Evolutionary conservation across 768 basidiomycete genomes (phyloP), one percentile per base, ranked within the genome.

Genomic region (Phanerochaete sordida): DNA sequence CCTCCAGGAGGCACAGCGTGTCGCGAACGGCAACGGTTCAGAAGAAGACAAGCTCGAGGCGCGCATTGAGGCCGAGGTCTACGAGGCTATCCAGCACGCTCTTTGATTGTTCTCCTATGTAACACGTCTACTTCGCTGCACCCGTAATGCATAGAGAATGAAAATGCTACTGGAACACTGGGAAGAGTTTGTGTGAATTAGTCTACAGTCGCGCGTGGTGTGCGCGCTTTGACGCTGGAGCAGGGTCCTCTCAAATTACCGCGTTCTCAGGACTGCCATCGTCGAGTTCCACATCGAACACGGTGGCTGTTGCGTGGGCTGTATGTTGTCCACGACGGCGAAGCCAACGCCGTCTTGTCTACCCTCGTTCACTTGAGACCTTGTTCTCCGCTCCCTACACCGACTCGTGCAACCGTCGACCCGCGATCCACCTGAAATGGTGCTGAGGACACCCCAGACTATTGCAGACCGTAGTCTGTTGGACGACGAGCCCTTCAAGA

Each of bases 31-130:
- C 45, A 90, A 81, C 69, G 95, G 94, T 30, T 87, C 93, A 47
- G 97, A 98, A 74, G 88, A 88, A 67, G 94, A 94, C 75, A 98
- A 94, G 81, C 77, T 88, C 61, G 95, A 95, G 77, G 97, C 95
- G 31, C 84, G 86, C 66, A 85, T 98, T 72, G 96, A 99, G 77
- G 90, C 91, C 35, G 95, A 96, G 70, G 95, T 98, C 59, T 98
- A 95, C 72, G 97, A 98, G 80, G 85, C 93, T 45, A 81, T 99
- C 61, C 95, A 98, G 74, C 84, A 90, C 64, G 94, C 94, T 65
- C 75, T 98, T 79, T 70, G 83, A 75, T 68, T 39, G 13, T 24
- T 28, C 21, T 46, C n/a, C 12, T 27, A 56, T 61, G 21, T 44
- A 54, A n/a, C 33, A 56, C 13, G 12, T 47, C 50, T 43, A 35